Conservation (phyloP, 768 basidiomycete species). For the Kwoniella sp. region DNA sequence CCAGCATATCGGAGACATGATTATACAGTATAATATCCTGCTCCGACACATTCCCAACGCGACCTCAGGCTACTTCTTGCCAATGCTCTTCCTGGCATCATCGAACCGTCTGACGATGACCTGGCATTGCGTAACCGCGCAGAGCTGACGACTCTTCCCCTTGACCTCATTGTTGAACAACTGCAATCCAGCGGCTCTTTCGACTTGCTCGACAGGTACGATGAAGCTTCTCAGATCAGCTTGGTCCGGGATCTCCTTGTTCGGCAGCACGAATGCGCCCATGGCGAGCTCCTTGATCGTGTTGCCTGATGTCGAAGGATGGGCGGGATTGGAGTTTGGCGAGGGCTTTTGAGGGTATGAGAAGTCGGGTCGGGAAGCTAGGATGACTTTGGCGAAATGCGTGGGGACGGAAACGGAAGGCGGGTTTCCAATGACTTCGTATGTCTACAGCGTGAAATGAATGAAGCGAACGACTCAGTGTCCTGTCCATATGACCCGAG, state of each 20-base stretch:
- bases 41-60: no score
- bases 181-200: conserved; percentile 67
- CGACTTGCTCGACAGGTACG: conserved; percentile 85
- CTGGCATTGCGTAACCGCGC: conserved; percentile 83
- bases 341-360: conserved; percentile 63
- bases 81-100: conserved; percentile 69
- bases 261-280: conserved; percentile 95
- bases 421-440: conserved; percentile 93
- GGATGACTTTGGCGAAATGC: conserved; percentile 94
- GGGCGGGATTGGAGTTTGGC: conserved; percentile 42
- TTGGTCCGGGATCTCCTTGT: conserved; percentile 85
- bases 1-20: no score
- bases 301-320: conserved; percentile 28
- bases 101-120: conserved; percentile 87
- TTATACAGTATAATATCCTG: no score
- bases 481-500: no score
- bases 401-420: conserved; percentile 92
- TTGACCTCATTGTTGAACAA: conserved; percentile 48
- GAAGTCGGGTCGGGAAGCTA: conserved; percentile 73
- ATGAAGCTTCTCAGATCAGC: conserved; percentile 77
- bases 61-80: conserved; percentile 19
- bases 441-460: conserved; percentile 62
- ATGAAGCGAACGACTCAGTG: no score
- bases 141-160: conserved; percentile 66
- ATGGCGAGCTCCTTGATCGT: conserved; percentile 74